Base-by-base conservation (phyloP, 2,329 filamentous ascomycete species). In the Monosporascus sp. region DNA sequence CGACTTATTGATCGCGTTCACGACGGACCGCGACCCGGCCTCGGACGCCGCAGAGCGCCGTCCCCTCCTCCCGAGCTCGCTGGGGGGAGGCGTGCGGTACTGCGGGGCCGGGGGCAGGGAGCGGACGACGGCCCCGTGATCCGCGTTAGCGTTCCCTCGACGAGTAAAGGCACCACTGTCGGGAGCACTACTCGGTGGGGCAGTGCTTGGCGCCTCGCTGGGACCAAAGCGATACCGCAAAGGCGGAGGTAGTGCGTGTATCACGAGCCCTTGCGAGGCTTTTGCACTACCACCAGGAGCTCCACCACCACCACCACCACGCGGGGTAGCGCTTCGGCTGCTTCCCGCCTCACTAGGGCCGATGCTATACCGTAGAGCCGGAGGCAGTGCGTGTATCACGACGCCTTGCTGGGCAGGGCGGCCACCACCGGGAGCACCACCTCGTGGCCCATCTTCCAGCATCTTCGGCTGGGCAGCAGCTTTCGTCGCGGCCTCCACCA, bases 1-100 rank as follows among this genome's bases (percentile, higher is more conserved):
- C 50, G 55, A 55, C 17, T 54, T 57, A 18, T 63, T 61, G 39
- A 67, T 41, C 54, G 65, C 52, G 36, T 65, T 62, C 8, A 57
- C 50, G 4, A 66, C 57, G 8, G 17, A 41, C 17, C 38, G 6
- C 38, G 7, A 11, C 38, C 17, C 17, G 18, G 4, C 17, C 38
- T 24, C n/a, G 44, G 20, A 22, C n/a, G 17, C 24, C 20, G 24
- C 25, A 7, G 17, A 4, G n/a, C 9, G 24, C 8, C 15, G 15
- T 48, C 25, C 9, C 15, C 45, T 9, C 24, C 45, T n/a, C 24
- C 20, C 22, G 24, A 15, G 14, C 45, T 14, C 18, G 14, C 22
- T 17, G 45, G 45, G 17, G 24, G 22, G 17, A 9, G 20, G 20
- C 31, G 22, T 35, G 24, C 45, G 45, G 45, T 18, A 35, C 24